Conservation (phyloP, 1,284 basidiomycete species). For the Malassezia furfur region DNA sequence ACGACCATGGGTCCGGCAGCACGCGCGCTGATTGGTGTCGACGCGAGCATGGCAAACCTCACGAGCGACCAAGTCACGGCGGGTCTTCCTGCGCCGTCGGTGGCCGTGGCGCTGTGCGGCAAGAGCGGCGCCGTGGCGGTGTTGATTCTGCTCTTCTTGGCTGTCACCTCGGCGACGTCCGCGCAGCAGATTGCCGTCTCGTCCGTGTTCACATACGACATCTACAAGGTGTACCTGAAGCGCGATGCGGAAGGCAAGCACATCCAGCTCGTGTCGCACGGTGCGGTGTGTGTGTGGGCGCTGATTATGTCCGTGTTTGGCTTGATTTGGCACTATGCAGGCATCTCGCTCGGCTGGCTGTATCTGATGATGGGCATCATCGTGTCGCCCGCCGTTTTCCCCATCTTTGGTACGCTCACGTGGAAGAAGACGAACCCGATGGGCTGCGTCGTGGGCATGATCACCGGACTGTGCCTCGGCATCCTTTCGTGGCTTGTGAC, state of each 20-base stretch:
- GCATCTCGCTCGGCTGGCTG: slow-evolving; percentile 59
- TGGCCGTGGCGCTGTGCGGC: slow-evolving; percentile 63
- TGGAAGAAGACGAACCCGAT: slow-evolving; percentile 35
- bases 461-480: slow-evolving; percentile 63
- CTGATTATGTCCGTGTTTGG: slow-evolving; percentile 72
- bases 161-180: slow-evolving; percentile 68
- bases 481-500: slow-evolving; percentile 75
- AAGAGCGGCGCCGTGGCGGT: slow-evolving; percentile 65
- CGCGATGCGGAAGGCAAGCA: slow-evolving; percentile 57
- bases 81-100: slow-evolving; percentile 42
- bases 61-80: slow-evolving; percentile 23
- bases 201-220: slow-evolving; percentile 52
- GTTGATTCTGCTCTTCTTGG: slow-evolving; percentile 59
- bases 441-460: slow-evolving; percentile 56
- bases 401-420: slow-evolving; percentile 64
- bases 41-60: slow-evolving; percentile 28
- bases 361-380: slow-evolving; percentile 63
- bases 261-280: slow-evolving; percentile 59
- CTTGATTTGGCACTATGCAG: slow-evolving; percentile 76
- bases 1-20: slow-evolving; percentile 57
- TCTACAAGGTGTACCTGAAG: slow-evolving; percentile 63
- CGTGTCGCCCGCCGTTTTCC: slow-evolving; percentile 73
- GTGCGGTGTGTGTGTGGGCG: slow-evolving; percentile 58
- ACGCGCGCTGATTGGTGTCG: slow-evolving; percentile 29
- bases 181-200: slow-evolving; percentile 80